phyloP scores from a whole-genome alignment of 2,329 filamentous ascomycete species.

The Coniochaeta sp. region DNA sequence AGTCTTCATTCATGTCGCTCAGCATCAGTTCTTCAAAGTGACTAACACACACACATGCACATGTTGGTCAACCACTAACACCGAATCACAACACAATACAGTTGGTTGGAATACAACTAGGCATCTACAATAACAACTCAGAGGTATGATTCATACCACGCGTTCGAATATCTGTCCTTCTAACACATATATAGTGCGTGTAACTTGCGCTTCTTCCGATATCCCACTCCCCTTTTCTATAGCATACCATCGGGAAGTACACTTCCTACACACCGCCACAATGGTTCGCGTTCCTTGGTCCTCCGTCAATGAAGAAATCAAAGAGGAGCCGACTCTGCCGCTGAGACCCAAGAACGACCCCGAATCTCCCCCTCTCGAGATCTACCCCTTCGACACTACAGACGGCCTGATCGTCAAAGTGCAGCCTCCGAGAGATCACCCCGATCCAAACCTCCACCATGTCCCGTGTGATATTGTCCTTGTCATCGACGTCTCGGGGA shows the following conservation, averaged over 20 bases:
- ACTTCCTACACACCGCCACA: not conserved
- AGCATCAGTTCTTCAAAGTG: no score
- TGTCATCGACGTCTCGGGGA: conserved; percentile 54
- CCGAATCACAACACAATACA: no score
- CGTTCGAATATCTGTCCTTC: no score
- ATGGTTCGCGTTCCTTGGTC: not conserved
- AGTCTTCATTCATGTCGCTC: no score
- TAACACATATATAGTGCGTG: not conserved
- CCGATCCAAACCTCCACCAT: conserved; percentile 21
- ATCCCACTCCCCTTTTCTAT: no score
- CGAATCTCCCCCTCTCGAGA: conserved; percentile 7
- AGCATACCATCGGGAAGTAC: not conserved
- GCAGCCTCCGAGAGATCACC: conserved; percentile 32
- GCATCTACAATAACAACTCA: no score
- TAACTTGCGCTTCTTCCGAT: not conserved
- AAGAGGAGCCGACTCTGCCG: not conserved
- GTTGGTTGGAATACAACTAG: no score
- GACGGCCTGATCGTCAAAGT: conserved; percentile 40
- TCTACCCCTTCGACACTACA: conserved; percentile 30
- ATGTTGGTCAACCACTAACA: no score
- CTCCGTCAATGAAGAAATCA: not conserved
- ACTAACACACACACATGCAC: no score
- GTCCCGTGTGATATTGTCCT: conserved; percentile 54
- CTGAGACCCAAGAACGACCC: not conserved
- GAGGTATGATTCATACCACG: no score